phyloP scores from a whole-genome alignment of 2,329 filamentous ascomycete genomes.

The Fusarium torulosum region DNA sequence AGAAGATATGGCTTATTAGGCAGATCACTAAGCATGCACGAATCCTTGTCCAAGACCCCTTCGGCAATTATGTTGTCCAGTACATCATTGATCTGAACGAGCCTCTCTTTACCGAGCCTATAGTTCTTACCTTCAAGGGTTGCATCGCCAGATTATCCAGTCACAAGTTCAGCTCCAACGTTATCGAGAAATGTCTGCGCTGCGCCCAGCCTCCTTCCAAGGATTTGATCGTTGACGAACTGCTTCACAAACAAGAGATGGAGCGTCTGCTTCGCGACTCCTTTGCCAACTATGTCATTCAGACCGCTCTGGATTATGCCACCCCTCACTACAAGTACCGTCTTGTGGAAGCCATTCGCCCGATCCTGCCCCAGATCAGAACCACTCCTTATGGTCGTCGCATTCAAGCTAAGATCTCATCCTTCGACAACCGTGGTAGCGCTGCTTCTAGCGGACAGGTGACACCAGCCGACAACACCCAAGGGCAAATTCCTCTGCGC shows the following conservation, averaged over 20 bases:
- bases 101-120: slow-evolving; percentile 85
- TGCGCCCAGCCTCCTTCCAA: slow-evolving; percentile 81
- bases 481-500: slow-evolving; percentile 67
- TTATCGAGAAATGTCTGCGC: slow-evolving; percentile 95
- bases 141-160: slow-evolving; percentile 80
- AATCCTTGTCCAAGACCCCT: slow-evolving; percentile 92
- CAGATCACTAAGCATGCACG: slow-evolving; percentile 92
- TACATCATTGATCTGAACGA: slow-evolving; percentile 98
- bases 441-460: slow-evolving; percentile 62
- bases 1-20: slow-evolving; percentile 87
- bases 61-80: slow-evolving; percentile 98
- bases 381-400: slow-evolving; percentile 94
- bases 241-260: slow-evolving; percentile 79
- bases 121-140: slow-evolving; percentile 84
- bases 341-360: slow-evolving; percentile 86
- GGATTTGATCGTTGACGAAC: slow-evolving; percentile 86
- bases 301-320: slow-evolving; percentile 91
- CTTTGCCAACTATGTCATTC: slow-evolving; percentile 97
- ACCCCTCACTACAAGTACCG: slow-evolving; percentile 78
- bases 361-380: slow-evolving; percentile 85
- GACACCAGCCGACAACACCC: slow-evolving; percentile 65
- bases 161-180: slow-evolving; percentile 99
- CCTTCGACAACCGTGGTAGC: slow-evolving; percentile 64
- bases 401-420: slow-evolving; percentile 87
- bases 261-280: slow-evolving; percentile 91